These are phyloP conservation scores for Rhodotorula babjevae DNA, from an alignment of 768 basidiomycete genomes.

Conservation along the genomic window DNA sequence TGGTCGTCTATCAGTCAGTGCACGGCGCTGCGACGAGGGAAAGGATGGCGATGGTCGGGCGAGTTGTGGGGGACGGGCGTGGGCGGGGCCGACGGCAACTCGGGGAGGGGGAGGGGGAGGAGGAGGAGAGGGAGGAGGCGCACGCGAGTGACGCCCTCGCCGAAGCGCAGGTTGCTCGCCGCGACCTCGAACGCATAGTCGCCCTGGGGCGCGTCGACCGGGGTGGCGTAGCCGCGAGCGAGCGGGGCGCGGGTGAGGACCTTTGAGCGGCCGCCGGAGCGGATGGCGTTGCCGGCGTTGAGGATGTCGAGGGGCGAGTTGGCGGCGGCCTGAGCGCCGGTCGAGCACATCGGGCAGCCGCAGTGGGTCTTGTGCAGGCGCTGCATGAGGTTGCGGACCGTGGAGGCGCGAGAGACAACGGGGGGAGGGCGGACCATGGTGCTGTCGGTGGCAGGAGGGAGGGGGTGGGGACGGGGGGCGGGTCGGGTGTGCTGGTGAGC, in stretches of 20 bases:
- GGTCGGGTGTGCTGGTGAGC: not conserved
- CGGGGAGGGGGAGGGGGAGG: too few species aligned
- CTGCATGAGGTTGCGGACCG: not conserved
- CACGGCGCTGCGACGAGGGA: too few species aligned
- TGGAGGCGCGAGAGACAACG: not conserved
- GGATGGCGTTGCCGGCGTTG: not conserved
- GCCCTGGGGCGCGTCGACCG: slow-evolving; percentile 65
- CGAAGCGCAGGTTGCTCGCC: slow-evolving; percentile 81
- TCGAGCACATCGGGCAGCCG: slow-evolving; percentile 36
- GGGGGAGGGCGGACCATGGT: not conserved
- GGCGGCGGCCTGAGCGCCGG: slow-evolving; percentile 5
- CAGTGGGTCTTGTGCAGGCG: slow-evolving; percentile 32
- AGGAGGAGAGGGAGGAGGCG: not conserved
- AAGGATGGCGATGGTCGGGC: too few species aligned
- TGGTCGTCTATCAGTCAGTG: too few species aligned
- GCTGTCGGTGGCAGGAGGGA: not conserved
- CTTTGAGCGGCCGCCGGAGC: slow-evolving; percentile 11
- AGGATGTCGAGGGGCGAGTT: slow-evolving; percentile 11
- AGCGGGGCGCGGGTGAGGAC: not conserved
- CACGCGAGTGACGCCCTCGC: slow-evolving; percentile 75
- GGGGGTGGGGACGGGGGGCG: too few species aligned
- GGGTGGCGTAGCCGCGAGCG: slow-evolving; percentile 56
- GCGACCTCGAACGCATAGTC: slow-evolving; percentile 88
- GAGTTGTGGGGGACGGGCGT: not conserved
- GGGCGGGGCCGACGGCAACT: not conserved